Percentiles rank a stretch among this genome's conserved stretches.
phyloP scores from a whole-genome alignment of 192 early-diverging fungal species.

The Entomortierella beljakovae region DNA sequence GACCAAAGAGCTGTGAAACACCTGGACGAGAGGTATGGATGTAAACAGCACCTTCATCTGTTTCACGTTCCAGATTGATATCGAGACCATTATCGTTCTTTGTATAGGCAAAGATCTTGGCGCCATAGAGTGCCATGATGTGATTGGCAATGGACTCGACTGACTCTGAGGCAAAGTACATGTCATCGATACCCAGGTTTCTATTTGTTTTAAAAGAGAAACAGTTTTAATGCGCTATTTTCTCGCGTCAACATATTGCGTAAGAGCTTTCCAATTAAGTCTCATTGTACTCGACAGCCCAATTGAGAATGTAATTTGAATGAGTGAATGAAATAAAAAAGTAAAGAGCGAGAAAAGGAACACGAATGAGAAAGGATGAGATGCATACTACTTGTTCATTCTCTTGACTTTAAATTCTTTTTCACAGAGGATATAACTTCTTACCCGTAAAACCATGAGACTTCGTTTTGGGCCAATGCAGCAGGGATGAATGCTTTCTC shows the following conservation, averaged over 20 bases:
- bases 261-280: no score
- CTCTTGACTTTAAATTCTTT: background rate
- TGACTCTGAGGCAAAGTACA: slow-evolving; percentile 95
- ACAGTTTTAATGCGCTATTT: no score
- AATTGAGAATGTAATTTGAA: no score
- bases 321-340: no score
- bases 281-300: no score
- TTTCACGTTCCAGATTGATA: slow-evolving; percentile 91
- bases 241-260: no score
- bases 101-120: slow-evolving; percentile 93
- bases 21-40: slow-evolving; percentile 96
- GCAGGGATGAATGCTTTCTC: slow-evolving; percentile 91
- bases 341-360: no score
- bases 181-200: slow-evolving; percentile 97
- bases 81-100: slow-evolving; percentile 84
- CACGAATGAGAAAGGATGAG: no score
- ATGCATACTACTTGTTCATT: background rate
- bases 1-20: slow-evolving; percentile 87
- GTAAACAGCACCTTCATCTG: slow-evolving; percentile 91
- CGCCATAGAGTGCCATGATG: slow-evolving; percentile 96
- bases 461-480: slow-evolving; percentile 89
- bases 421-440: slow-evolving; percentile 8
- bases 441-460: slow-evolving; percentile 96
- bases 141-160: slow-evolving; percentile 93
- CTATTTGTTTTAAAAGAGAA: slow-evolving; percentile 49